Percentiles rank a stretch among this genome's conserved stretches.
Evolutionary conservation across 2,329 filamentous ascomycete genomes (phyloP).

Genomic region (Aureobasidium sp.): DNA sequence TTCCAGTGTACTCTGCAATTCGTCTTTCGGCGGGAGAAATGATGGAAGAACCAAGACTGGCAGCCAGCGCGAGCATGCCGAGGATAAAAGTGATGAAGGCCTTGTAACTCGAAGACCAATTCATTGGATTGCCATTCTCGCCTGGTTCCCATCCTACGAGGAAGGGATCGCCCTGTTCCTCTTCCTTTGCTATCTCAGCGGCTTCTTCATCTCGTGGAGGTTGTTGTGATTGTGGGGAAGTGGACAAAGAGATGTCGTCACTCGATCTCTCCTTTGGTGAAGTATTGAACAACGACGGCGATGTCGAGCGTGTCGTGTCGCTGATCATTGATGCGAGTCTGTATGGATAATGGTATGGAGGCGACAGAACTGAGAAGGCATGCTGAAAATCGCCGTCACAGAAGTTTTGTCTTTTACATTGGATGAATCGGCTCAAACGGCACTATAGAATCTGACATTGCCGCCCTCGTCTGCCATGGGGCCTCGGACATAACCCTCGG

Average conservation of each 20-base stretch:
- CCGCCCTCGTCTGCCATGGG: background rate
- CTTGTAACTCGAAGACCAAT: constrained; percentile 37
- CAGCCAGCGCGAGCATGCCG: constrained; percentile 42
- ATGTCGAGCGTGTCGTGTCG: background rate
- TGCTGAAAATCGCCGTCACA: background rate
- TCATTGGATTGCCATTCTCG: constrained; percentile 49
- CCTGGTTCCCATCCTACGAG: constrained; percentile 60
- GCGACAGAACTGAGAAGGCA: background rate
- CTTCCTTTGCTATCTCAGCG: background rate
- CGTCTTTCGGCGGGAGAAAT: constrained; percentile 38
- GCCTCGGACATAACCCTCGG: background rate
- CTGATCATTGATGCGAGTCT: background rate
- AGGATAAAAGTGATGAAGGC: constrained; percentile 42
- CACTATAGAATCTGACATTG: background rate
- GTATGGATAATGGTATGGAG: background rate
- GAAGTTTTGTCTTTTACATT: background rate
- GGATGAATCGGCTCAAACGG: constrained; percentile 5
- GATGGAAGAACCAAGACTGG: constrained; percentile 43
- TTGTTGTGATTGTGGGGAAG: background rate
- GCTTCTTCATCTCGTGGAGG: background rate
- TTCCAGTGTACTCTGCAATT: constrained; percentile 35
- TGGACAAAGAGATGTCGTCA: background rate
- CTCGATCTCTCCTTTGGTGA: background rate
- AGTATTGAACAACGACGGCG: background rate
- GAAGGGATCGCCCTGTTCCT: constrained; percentile 16